Base-by-base conservation (phyloP, 345 rosid genomes). In the Ailanthus altissimus region DNA sequence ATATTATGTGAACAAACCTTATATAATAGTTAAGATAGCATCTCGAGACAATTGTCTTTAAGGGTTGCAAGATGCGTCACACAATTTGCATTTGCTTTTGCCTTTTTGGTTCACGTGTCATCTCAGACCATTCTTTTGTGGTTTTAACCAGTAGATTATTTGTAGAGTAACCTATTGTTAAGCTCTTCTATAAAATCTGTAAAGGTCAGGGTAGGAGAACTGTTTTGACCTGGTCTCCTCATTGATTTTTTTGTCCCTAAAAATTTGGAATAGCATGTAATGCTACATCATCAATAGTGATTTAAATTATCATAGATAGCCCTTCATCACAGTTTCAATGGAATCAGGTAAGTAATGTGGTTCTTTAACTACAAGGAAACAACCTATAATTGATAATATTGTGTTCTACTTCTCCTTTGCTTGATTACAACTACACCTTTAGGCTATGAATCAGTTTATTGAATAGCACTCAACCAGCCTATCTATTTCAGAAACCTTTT, bases 151-250 rank as follows among this genome's bases (percentile, higher is more conserved):
- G 23, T 28, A 28, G 26, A n/a, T 64, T 64, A 64, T 40, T 64
- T 10, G 47, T 40, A 64, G 18, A 42, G 6, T 28, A 45, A 45
- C 53, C 32, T 2, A 47, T 28, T 26, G 25, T 49, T 32, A 49
- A 49, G 25, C 21, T 25, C 18, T 16, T 28, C 25, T 8, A 49
- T 26, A 47, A 23, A 6, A 28, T 50, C 12, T 32, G 18, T 5
- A 13, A 47, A 49, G 23, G 38, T 68, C 9, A 20, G 57, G 0
- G 6, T 16, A 11, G 38, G 54, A 25, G 21, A 47, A 68, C 42
- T 49, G 10, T 15, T n/a, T 6, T 47, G 72, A 49, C 72, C 72
- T 26, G 72, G 58, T 15, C 45, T 32, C 40, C 72, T 47, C 56
- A 8, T 11, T 15, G 53, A 66, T 43, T n/a, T 43, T n/a, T 21